Evolutionary conservation across 805 yeast genomes (phyloP).

Genomic region (Yamadazyma phyllophila): DNA sequence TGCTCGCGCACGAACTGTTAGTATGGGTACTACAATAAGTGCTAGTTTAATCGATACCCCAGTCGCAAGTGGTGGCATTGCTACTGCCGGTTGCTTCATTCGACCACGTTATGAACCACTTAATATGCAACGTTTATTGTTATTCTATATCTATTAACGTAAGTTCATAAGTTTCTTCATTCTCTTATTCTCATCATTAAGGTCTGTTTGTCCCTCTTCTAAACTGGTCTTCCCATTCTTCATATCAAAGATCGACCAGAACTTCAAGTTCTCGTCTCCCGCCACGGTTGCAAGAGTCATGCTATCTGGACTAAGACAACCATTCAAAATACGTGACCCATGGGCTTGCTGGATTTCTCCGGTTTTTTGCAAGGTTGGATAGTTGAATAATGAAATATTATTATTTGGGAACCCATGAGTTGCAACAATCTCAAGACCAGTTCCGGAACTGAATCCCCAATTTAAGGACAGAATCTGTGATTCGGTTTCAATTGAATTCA

Average conservation of each 20-base stretch:
- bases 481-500: slow-evolving; percentile 85
- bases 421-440: slow-evolving; percentile 82
- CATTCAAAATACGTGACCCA: slow-evolving; percentile 79
- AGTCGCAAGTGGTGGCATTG: too few species aligned
- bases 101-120: not conserved
- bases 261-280: slow-evolving; percentile 93
- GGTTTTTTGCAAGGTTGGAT: slow-evolving; percentile 80
- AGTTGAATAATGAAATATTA: slow-evolving; percentile 76
- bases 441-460: slow-evolving; percentile 80
- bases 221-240: slow-evolving; percentile 7
- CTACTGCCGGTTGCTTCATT: too few species aligned
- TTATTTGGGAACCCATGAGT: slow-evolving; percentile 94
- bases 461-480: slow-evolving; percentile 91
- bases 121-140: not conserved
- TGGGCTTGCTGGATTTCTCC: slow-evolving; percentile 88
- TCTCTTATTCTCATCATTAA: slow-evolving; percentile 19
- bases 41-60: too few species aligned
- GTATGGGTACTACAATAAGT: too few species aligned
- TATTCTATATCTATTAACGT: slow-evolving; percentile 14
- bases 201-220: slow-evolving; percentile 15
- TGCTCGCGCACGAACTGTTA: not conserved
- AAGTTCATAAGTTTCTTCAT: slow-evolving; percentile 27
- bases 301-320: slow-evolving; percentile 87
- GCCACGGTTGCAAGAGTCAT: slow-evolving; percentile 91
- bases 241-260: slow-evolving; percentile 84